Base-by-base conservation (phyloP, 768 basidiomycete species). In the Lentinula guzmanii region DNA sequence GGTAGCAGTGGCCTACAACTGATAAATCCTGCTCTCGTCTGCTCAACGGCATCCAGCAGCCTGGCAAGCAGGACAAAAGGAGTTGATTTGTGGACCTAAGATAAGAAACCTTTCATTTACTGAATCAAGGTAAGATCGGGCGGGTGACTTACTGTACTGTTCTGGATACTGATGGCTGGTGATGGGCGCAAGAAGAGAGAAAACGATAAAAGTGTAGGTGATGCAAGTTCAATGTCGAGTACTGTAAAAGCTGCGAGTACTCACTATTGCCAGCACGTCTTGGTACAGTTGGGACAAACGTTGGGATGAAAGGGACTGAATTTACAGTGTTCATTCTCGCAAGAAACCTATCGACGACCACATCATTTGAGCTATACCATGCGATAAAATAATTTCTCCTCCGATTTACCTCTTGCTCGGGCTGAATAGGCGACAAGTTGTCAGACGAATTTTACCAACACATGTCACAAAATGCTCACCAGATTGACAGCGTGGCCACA, bases 301-400 rank as follows among this genome's bases (percentile, higher is more conserved):
- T 18, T 28, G n/a, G 61, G 43, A 37, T 61, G 61, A 16, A 55
- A 56, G 6, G 53, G 53, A 24, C 61, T 61, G 53, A 61, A 61
- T 39, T 45, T 37, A 31, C 61, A 61, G 8, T 52, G 21, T 4
- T 55, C 45, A n/a, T 56, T 46, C 18, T 61, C 61, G 50, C 61
- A 61, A 5, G 45, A 9, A 21, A 61, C 31, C 60, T 61, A 28
- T 42, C 4, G 43, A 9, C 4, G 4, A 16, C 28, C 28, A 28
- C 28, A 52, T 39, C 24, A 21, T 58, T 58, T 52, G 11, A 41
- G 33, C n/a, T 21, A 45, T 45, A 43, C 15, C 9, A 13, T 8
- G 28, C 41, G 21, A 16, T 31, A 16, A 24, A 15, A 11, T 8
- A 33, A 15, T n/a, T 53, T 54, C 16, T 2, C 1, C 33, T 18